Conservation (phyloP, 2,329 filamentous ascomycete species). For the Aspergillus sp. region DNA sequence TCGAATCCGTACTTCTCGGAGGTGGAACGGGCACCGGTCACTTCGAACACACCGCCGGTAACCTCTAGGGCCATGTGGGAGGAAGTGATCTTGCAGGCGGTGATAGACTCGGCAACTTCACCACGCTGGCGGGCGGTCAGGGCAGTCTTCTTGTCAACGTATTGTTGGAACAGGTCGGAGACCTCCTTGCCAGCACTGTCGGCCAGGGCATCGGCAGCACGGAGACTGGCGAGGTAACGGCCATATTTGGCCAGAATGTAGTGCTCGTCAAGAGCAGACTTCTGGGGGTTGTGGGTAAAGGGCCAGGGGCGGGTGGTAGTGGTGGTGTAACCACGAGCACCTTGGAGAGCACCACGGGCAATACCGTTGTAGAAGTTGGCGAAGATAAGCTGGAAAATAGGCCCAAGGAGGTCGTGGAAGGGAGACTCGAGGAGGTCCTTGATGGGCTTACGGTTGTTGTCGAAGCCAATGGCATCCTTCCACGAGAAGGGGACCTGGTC, state of each 20-base stretch:
- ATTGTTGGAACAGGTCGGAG: slow-evolving; percentile 40
- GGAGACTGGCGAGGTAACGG: slow-evolving; percentile 54
- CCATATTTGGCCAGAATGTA: slow-evolving; percentile 60
- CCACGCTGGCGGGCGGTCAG: slow-evolving; percentile 49
- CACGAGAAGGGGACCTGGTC: slow-evolving; percentile 51
- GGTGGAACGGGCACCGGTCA: slow-evolving; percentile 53
- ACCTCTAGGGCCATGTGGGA: slow-evolving; percentile 54
- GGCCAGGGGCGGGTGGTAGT: slow-evolving; percentile 56
- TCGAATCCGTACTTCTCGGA: slow-evolving; percentile 53
- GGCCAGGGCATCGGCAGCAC: slow-evolving; percentile 51
- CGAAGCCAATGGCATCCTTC: slow-evolving; percentile 56
- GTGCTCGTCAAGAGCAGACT: slow-evolving; percentile 53
- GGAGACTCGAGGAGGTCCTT: slow-evolving; percentile 45
- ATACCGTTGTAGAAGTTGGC: slow-evolving; percentile 60
- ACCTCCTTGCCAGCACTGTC: slow-evolving; percentile 49
- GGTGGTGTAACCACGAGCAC: slow-evolving; percentile 49
- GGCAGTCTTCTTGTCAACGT: slow-evolving; percentile 31
- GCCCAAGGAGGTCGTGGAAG: slow-evolving; percentile 51
- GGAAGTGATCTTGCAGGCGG: slow-evolving; percentile 54
- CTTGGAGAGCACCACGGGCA: slow-evolving; percentile 49
- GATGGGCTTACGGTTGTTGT: slow-evolving; percentile 45
- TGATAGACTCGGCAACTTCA: slow-evolving; percentile 55
- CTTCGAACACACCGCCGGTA: slow-evolving; percentile 56
- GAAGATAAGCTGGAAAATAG: slow-evolving; percentile 57
- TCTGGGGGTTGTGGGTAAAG: slow-evolving; percentile 55